Base-by-base conservation (phyloP, 129 eudicot species). In the Apium graveolens region DNA sequence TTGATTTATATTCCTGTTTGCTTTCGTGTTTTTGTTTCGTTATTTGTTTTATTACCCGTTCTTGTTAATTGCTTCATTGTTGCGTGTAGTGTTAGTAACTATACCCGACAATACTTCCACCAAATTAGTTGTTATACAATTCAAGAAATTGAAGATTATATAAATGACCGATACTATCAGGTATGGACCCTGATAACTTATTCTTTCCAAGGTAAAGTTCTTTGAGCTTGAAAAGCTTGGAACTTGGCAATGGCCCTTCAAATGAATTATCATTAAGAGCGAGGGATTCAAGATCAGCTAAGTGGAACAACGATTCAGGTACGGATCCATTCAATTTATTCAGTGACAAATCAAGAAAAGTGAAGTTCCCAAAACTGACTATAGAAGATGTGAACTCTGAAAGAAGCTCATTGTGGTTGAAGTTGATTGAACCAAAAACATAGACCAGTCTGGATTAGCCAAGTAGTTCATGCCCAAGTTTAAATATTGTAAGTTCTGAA, bases 261-360 rank as follows among this genome's bases (percentile, higher is more conserved):
- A 93, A 91, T 78, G 55, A 66, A 80, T 93, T 93, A 5, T 39
- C n/a, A 3, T 75, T 78, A 32, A 93, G 80, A 66, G 83, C 83
- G 46, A 93, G 90, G 79, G 84, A 85, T 78, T 87, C 87, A 44
- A 93, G 91, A 7, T 87, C 87, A 63, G 27, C 32, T 41, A 91
- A 77, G 83, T 86, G 81, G 43, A 89, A 91, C 10, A 86, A n/a
- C 13, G 89, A 81, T 79, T 89, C 93, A 37, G 98, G 98, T 79
- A 89, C 55, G 20, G 78, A 79, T 38, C 96, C 97, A 35, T 75
- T 82, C 11, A 93, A 78, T 0, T 55, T 21, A 81, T 93, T 91
- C 17, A 5, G 0, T 37, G 98, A 91, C 91, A 94, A 85, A 78
- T 94, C 97, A 60, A 91, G 91, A 65, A 24, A 89, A 55, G 90